These are phyloP conservation scores for Aspergillus neoniger DNA, from an alignment of 2,329 filamentous ascomycete species.

Conservation along the genomic window DNA sequence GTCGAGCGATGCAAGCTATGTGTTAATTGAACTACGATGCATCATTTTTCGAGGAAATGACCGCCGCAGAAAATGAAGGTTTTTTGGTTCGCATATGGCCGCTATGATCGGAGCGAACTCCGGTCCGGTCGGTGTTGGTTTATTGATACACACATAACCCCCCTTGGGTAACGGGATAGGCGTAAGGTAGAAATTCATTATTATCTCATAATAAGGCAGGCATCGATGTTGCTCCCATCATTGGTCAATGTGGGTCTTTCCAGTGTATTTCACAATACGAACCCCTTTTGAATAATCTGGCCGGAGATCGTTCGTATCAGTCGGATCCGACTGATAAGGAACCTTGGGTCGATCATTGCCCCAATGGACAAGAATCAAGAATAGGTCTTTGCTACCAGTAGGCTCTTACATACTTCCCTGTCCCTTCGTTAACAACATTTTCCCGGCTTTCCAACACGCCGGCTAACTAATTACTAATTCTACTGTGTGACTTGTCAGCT, in stretches of 20 bases:
- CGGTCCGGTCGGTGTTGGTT: background rate
- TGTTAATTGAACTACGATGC: no score
- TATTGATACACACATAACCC: background rate
- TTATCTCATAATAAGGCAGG: background rate
- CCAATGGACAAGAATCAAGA: no score
- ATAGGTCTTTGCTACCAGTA: no score
- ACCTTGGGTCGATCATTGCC: no score
- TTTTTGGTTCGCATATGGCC: background rate
- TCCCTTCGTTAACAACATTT: no score
- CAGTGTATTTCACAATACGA: background rate
- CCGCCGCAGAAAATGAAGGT: no score
- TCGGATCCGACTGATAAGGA: background rate
- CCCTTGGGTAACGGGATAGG: background rate
- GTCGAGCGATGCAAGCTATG: rapidly evolving
- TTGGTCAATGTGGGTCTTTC: background rate
- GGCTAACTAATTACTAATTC: no score
- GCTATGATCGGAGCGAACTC: background rate
- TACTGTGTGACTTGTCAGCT: no score
- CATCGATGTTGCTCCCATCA: background rate
- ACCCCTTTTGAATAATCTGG: background rate
- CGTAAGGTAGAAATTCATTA: background rate
- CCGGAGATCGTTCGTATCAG: background rate
- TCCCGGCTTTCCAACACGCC: no score
- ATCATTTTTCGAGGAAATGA: no score
- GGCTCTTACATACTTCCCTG: no score